Base-by-base conservation (phyloP, 2,329 filamentous ascomycete genomes). In the Diplodia sapinea region DNA sequence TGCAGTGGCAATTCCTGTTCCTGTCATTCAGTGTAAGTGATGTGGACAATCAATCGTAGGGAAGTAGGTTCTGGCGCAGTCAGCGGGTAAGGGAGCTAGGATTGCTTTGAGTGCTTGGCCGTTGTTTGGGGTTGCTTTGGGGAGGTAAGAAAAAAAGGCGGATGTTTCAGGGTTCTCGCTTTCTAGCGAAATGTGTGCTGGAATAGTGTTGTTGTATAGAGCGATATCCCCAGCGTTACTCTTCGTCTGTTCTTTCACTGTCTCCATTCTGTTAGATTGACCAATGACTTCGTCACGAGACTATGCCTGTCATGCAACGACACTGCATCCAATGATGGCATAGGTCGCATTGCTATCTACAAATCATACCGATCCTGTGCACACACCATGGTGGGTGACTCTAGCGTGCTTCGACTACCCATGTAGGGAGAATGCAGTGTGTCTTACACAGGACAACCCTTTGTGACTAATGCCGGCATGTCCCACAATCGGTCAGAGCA, bases 141-240 rank as follows among this genome's bases (percentile, higher is more conserved):
- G 33, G 31, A 4, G 31, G 31, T 17, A 20, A 50, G 61, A 11
- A 63, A 65, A 65, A 65, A 55, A 51, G 62, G 62, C 62, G 62
- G 62, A 65, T 47, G 62, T 65, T 50, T 65, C 26, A 54, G 50
- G 49, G 54, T 55, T 38, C 50, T 55, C 49, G 49, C 62, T 54
- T 55, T 55, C 13, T 55, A 33, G 62, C 33, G 51, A 65, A 43
- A 23, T 17, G 62, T 54, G 61, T 51, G 59, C 38, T 55, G 62
- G 49, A 65, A 36, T 65, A 54, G 51, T 31, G 47, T 36, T 49
- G 49, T 51, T 65, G 62, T 65, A 65, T 65, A 65, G 62, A 65
- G 51, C 62, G 62, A 65, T 65, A 65, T 65, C 62, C 62, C 62
- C 62, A 54, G 62, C 31, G 62, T 55, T 65, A 36, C 43, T 65